Conservation (phyloP, 129 eudicot genomes). For the Flaveria trinervia region DNA sequence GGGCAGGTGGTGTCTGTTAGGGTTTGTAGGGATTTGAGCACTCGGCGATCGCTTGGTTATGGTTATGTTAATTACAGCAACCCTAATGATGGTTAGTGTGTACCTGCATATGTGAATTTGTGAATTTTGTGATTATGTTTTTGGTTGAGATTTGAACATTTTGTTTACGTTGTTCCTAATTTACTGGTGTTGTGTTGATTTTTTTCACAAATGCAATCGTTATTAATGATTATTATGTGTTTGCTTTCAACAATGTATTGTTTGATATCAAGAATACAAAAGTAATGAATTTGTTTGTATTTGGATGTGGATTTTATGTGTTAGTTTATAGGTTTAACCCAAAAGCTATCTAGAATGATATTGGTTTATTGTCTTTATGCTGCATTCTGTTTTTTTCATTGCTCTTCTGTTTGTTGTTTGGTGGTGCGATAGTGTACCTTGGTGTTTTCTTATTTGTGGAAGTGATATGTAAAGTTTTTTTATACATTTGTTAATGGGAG, state of each 20-base stretch:
- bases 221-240: no score
- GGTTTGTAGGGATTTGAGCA: conserved; percentile 72
- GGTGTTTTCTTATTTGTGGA: not conserved
- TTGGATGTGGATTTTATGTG: not conserved
- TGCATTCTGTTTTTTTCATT: not conserved
- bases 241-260: no score
- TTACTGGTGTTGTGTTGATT: no score
- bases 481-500: not conserved
- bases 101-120: not conserved
- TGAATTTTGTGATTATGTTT: not conserved
- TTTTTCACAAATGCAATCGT: no score
- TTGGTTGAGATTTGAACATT: not conserved
- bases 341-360: not conserved
- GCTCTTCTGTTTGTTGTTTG: not conserved
- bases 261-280: not conserved
- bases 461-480: not conserved
- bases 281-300: not conserved
- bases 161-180: no score
- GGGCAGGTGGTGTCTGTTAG: conserved; percentile 87
- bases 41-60: conserved; percentile 74
- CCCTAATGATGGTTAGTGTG: conserved; percentile 61
- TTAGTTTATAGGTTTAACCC: not conserved
- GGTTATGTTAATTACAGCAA: conserved; percentile 76
- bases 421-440: not conserved
- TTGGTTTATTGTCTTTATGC: not conserved